Percentiles rank a stretch among this genome's conserved stretches.
phyloP scores from a whole-genome alignment of 108 stramenopile genomes.

The Cyclotella sp. region DNA sequence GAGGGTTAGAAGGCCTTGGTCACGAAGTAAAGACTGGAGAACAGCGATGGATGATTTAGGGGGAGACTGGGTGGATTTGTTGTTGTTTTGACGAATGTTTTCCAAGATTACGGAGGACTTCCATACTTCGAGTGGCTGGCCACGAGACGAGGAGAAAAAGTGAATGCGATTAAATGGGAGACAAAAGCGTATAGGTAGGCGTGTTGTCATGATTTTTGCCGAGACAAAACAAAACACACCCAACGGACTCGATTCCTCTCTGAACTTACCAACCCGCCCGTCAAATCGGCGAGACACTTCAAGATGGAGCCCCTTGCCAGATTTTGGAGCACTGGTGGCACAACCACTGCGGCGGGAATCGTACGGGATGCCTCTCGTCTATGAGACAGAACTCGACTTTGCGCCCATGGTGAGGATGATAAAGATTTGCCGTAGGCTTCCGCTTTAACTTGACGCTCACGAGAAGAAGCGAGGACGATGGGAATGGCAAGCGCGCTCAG shows the following conservation, averaged over 20 bases:
- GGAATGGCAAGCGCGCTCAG: too few relatives aligned
- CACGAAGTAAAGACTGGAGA: constrained; percentile 19
- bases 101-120: constrained; percentile 40
- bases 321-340: constrained; percentile 30
- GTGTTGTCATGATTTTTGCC: too few relatives aligned
- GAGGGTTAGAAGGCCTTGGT: constrained; percentile 20
- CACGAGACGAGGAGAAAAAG: background rate
- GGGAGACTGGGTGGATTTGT: background rate
- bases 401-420: too few relatives aligned
- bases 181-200: too few relatives aligned
- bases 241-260: background rate
- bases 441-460: too few relatives aligned
- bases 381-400: too few relatives aligned
- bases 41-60: constrained; percentile 21
- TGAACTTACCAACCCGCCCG: constrained; percentile 36
- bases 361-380: background rate
- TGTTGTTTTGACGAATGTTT: constrained; percentile 17
- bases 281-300: constrained; percentile 42
- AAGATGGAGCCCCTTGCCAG: constrained; percentile 24
- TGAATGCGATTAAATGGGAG: background rate
- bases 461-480: too few relatives aligned
- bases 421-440: too few relatives aligned
- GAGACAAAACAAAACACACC: background rate
- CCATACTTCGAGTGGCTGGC: constrained; percentile 43
- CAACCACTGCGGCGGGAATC: constrained; percentile 15